Evolutionary conservation across 129 eudicot genomes (phyloP).

Genomic region (Heracleum sosnowskyi): DNA sequence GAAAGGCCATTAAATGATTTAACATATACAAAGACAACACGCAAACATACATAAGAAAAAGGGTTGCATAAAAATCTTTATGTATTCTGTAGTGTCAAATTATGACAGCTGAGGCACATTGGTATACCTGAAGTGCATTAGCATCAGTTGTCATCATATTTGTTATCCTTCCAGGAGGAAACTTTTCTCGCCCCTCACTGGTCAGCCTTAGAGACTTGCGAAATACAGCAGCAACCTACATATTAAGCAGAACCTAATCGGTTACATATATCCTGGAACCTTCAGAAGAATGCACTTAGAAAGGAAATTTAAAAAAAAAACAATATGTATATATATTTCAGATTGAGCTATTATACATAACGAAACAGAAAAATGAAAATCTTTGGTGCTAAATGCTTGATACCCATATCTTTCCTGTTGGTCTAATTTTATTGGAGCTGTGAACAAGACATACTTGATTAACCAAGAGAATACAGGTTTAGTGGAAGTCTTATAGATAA

Average conservation of each 20-base stretch:
- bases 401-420: background rate
- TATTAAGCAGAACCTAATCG: background rate
- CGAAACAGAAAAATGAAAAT: background rate
- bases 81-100: background rate
- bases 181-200: constrained; percentile 65
- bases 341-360: no score
- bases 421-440: background rate
- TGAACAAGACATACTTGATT: background rate
- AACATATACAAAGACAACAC: background rate
- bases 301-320: no score
- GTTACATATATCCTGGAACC: background rate
- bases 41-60: no score
- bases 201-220: constrained; percentile 83
- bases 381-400: background rate
- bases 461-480: background rate
- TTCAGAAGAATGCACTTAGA: no score
- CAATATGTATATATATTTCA: no score
- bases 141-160: constrained; percentile 96
- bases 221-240: constrained; percentile 82
- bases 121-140: constrained; percentile 77
- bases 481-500: background rate
- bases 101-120: background rate
- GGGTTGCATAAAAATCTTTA: background rate
- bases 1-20: background rate
- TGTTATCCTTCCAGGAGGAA: constrained; percentile 72